phyloP scores from a whole-genome alignment of 768 basidiomycete species.

The Pulveroboletus sp. region DNA sequence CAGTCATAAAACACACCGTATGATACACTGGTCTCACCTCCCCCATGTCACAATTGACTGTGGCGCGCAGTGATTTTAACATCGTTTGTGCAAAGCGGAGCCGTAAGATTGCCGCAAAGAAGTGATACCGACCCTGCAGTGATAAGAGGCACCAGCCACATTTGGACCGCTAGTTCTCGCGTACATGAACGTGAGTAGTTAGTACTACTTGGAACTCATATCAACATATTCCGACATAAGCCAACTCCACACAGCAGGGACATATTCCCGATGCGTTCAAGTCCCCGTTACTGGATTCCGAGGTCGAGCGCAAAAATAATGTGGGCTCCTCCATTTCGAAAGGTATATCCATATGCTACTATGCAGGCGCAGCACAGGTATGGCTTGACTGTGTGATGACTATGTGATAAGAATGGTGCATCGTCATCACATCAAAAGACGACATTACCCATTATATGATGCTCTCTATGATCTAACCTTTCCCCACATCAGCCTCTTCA shows the following conservation, averaged over 20 bases:
- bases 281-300: neutral
- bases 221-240: neutral
- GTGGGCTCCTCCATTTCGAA: neutral
- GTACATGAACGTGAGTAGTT: neutral
- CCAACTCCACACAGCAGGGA: neutral
- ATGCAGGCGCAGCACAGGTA: neutral
- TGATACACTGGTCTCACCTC: conserved; percentile 34
- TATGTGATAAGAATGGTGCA: neutral
- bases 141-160: neutral
- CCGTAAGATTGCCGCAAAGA: neutral
- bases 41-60: conserved; percentile 54
- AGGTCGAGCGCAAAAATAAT: neutral
- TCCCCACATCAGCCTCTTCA: conserved; percentile 30
- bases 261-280: neutral
- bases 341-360: conserved; percentile 1
- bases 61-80: conserved; percentile 31
- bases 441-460: neutral
- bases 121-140: neutral
- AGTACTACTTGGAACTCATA: neutral
- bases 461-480: conserved; percentile 15
- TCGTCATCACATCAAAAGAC: neutral
- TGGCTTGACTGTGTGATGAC: neutral
- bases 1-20: neutral
- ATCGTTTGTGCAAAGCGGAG: conserved; percentile 3
- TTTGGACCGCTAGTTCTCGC: neutral